These are phyloP conservation scores for Senna siamea DNA, from an alignment of 306 rosid species.

Conservation along the genomic window DNA sequence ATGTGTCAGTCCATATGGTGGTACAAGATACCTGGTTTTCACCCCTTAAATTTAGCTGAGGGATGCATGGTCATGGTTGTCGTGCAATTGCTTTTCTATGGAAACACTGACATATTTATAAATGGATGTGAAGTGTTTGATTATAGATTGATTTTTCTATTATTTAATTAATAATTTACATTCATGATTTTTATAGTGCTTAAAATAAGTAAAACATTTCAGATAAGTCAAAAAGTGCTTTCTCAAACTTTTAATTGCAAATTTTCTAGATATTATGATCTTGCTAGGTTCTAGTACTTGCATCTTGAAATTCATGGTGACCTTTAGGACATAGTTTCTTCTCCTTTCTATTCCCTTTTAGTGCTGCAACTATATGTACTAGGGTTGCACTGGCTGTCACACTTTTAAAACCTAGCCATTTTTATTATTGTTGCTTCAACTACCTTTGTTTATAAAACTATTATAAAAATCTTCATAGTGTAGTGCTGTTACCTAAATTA, in stretches of 20 bases:
- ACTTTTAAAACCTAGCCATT: too few species aligned
- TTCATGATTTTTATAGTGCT: not conserved
- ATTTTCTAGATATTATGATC: not conserved
- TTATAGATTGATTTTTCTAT: not conserved
- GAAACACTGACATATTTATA: not conserved
- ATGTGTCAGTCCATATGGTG: not conserved
- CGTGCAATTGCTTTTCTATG: not conserved
- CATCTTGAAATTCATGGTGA: not conserved
- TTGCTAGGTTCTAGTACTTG: not conserved
- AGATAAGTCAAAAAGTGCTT: not conserved
- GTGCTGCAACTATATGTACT: too few species aligned
- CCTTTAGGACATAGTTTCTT: not conserved
- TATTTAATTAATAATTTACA: not conserved
- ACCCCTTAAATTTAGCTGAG: not conserved
- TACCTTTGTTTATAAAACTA: not conserved
- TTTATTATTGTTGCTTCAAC: too few species aligned
- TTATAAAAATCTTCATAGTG: not conserved
- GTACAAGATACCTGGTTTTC: not conserved
- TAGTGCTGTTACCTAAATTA: not conserved
- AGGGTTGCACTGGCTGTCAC: too few species aligned
- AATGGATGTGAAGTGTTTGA: not conserved
- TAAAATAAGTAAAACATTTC: not conserved
- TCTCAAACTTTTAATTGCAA: not conserved
- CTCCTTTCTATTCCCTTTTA: not conserved
- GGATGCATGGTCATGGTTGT: not conserved